Percentiles rank a stretch among this genome's conserved stretches.
These are phyloP conservation scores for Phytophthora litchii DNA, from an alignment of 352 stramenopile species.

Conservation along the genomic window DNA sequence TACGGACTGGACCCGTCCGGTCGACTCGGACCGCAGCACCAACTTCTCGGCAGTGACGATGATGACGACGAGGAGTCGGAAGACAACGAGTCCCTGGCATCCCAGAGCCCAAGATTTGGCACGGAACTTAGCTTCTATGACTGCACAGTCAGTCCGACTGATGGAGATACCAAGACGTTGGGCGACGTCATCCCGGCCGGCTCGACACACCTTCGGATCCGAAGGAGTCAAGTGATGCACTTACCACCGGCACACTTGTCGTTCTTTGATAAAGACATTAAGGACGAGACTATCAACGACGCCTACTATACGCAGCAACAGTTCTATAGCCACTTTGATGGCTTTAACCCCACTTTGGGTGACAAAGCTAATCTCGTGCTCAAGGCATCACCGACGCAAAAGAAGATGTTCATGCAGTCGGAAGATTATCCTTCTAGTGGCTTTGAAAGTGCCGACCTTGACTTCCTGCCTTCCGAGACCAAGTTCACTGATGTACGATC, in stretches of 20 bases:
- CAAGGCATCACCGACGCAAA: conserved; percentile 18
- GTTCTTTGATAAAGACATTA: conserved; percentile 19
- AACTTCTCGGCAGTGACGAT: conserved; percentile 41
- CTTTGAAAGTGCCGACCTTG: conserved; percentile 32
- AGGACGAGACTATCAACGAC: conserved; percentile 13
- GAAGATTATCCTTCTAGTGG: conserved; percentile 41
- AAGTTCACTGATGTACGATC: conserved; percentile 65
- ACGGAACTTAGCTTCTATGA: conserved; percentile 41
- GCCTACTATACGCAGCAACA: conserved; percentile 24
- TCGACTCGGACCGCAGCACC: conserved; percentile 35
- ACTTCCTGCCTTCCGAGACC: conserved; percentile 47
- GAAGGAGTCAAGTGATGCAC: conserved; percentile 51
- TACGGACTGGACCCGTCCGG: conserved; percentile 74
- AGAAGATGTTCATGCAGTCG: conserved; percentile 6
- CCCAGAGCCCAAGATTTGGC: conserved; percentile 53
- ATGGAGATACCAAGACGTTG: conserved; percentile 46
- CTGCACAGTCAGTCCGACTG: conserved; percentile 59
- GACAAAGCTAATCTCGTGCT: conserved; percentile 28
- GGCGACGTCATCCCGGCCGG: conserved; percentile 48
- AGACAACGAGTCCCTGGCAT: conserved; percentile 53
- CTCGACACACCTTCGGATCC: conserved; percentile 52
- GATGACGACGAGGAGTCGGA: conserved; percentile 69
- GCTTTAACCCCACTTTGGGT: conserved; percentile 14
- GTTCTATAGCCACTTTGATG: conserved; percentile 16
- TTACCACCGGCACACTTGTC: conserved; percentile 29